These are phyloP conservation scores for Exophiala dermatitidis DNA, from an alignment of 2,329 filamentous ascomycete species.

Conservation along the genomic window DNA sequence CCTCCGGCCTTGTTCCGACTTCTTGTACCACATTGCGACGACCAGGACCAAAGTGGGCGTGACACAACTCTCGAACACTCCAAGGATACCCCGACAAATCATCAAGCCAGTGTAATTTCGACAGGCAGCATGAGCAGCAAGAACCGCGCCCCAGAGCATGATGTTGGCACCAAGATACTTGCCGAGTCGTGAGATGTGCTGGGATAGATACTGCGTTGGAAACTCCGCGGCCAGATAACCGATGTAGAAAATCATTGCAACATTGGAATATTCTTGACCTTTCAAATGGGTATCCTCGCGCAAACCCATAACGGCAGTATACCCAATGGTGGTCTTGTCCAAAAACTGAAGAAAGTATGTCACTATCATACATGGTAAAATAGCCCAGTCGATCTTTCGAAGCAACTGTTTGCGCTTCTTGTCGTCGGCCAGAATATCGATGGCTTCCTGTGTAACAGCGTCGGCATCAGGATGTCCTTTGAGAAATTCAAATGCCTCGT, in stretches of 20 bases:
- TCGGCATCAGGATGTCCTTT: too few species aligned
- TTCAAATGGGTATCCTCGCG: conserved; percentile 44
- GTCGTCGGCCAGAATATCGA: too few species aligned
- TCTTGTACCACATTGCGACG: conserved; percentile 49
- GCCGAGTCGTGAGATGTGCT: conserved; percentile 41
- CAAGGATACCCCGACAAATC: conserved; percentile 45
- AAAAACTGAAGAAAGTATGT: too few species aligned
- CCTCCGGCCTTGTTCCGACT: conserved; percentile 28
- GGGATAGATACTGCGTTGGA: conserved; percentile 30
- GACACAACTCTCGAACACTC: conserved; percentile 51
- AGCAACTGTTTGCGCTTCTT: too few species aligned
- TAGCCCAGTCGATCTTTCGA: too few species aligned
- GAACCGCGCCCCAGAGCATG: conserved; percentile 48
- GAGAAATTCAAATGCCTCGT: too few species aligned
- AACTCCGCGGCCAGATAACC: conserved; percentile 44
- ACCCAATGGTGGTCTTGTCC: background rate
- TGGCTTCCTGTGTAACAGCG: too few species aligned
- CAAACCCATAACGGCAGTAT: conserved; percentile 51
- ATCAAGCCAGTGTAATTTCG: conserved; percentile 46
- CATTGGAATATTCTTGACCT: conserved; percentile 48
- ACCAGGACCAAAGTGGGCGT: conserved; percentile 49
- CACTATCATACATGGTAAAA: too few species aligned
- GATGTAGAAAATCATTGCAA: conserved; percentile 46
- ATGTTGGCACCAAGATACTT: conserved; percentile 51
- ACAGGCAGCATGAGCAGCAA: conserved; percentile 43